Evolutionary conservation across 306 rosid species (phyloP), one percentile per base, ranked within the genome.

Genomic region (Dicorynia guianensis): DNA sequence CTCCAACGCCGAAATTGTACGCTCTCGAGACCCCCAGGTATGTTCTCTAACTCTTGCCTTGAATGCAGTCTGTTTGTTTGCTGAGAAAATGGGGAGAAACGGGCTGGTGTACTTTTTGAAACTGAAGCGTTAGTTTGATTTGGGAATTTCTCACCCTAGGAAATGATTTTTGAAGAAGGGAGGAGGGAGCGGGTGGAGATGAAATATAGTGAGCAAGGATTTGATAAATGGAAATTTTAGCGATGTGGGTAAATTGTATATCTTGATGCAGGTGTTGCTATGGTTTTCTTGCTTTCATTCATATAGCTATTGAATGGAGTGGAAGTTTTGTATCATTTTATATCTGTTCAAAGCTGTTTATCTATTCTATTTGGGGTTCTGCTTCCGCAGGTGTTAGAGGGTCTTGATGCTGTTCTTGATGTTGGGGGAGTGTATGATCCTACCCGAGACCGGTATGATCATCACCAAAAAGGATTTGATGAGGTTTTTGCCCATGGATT

Each of bases 341-440:
- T 17, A 7, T 53, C 7, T 53, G 5, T n/a, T 44, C 11, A 25
- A 50, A 10, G 39, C 48, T 72, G 34, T 61, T 25, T 63, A 25
- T 47, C 34, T 60, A 62, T 70, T 59, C 35, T n/a, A 67, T 63
- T 63, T 75, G 18, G n/a, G n/a, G n/a, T n/a, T n/a, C n/a, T n/a
- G n/a, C n/a, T n/a, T n/a, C n/a, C n/a, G 35, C 69, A 96, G 99
- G 93, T 92, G 56, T 82, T 96, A 82, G 91, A 90, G 75, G 87
- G 86, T 80, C 91, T 96, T 74, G 98, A 96, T 62, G 96, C 93
- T 8, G 99, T 96, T 84, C 98, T 96, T 82, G 99, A 96, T 80
- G 99, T 90, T 76, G 99, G 98, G 38, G 99, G 99, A 50, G 93
- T 87, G 25, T 96, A 92, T 77, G 97, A 92, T 66, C 96, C 97